Percentiles rank a stretch among this genome's conserved stretches.
These are phyloP conservation scores for Sporormia fimetaria DNA, from an alignment of 495 filamentous ascomycete species.

Conservation along the genomic window DNA sequence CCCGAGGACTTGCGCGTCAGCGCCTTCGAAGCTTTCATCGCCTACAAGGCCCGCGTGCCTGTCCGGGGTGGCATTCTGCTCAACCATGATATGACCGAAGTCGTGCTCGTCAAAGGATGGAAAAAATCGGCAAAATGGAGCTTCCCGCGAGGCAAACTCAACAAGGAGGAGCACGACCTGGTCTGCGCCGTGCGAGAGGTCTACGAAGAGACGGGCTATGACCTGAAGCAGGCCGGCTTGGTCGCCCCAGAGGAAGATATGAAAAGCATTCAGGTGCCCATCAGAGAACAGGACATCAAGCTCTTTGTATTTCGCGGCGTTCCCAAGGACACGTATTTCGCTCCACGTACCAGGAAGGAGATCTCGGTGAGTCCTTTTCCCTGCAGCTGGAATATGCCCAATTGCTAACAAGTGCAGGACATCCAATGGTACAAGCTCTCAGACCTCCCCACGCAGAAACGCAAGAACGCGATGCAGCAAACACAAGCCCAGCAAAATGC, in stretches of 20 bases:
- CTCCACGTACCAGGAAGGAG: conserved; percentile 85
- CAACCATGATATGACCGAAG: conserved; percentile 81
- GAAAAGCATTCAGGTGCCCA: conserved; percentile 73
- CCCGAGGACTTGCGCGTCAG: conserved; percentile 62
- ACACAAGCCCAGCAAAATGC: conserved; percentile 41
- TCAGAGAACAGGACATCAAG: conserved; percentile 84
- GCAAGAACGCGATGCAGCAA: conserved; percentile 44
- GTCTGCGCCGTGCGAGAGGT: conserved; percentile 89
- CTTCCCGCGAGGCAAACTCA: conserved; percentile 93
- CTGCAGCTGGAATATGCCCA: neutral
- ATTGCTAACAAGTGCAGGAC: conserved; percentile 35
- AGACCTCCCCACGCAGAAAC: conserved; percentile 73
- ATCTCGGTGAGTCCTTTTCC: conserved; percentile 52
- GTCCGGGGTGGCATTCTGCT: conserved; percentile 89
- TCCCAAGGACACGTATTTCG: conserved; percentile 72
- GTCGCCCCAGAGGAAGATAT: conserved; percentile 54
- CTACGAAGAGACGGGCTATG: conserved; percentile 89
- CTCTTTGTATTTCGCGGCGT: conserved; percentile 84
- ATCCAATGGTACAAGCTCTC: conserved; percentile 86
- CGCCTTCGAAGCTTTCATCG: conserved; percentile 80
- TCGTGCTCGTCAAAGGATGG: conserved; percentile 90
- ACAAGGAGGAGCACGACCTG: conserved; percentile 85
- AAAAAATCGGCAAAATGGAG: conserved; percentile 96
- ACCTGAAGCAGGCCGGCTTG: conserved; percentile 60
- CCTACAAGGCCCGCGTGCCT: conserved; percentile 87